Conservation (phyloP, 805 yeast species). For the Candida insectorum region DNA sequence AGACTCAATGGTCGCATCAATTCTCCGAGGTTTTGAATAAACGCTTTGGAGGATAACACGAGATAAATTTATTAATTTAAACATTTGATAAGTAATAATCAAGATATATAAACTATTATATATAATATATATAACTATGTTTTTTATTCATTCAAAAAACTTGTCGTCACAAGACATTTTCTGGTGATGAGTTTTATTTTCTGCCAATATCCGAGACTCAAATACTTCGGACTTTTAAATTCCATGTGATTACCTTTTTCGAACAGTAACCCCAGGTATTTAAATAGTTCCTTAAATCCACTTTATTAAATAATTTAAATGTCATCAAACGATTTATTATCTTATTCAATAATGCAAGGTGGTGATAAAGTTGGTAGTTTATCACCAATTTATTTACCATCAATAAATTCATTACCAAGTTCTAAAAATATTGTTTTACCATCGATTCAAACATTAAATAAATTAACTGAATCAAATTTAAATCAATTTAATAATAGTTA, state of each 20-base stretch:
- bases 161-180: no score
- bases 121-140: no score
- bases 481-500: not conserved
- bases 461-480: constrained; percentile 14
- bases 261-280: constrained; percentile 9
- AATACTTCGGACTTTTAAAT: constrained; percentile 8
- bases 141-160: no score
- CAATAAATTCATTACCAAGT: constrained; percentile 1
- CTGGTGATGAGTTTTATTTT: no score
- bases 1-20: not conserved
- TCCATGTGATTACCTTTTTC: constrained; percentile 9
- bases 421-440: constrained; percentile 11
- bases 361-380: constrained; percentile 11
- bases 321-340: constrained; percentile 33
- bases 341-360: constrained; percentile 37
- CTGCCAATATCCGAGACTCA: constrained; percentile 6
- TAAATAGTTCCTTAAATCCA: not conserved
- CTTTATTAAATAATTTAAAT: constrained; percentile 7
- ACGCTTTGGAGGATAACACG: no score
- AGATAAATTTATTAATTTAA: no score
- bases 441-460: constrained; percentile 8
- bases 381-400: constrained; percentile 4
- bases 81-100: no score
- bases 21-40: constrained; percentile 1
- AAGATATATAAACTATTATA: no score